Evolutionary conservation across 2,329 filamentous ascomycete genomes (phyloP), one percentile per base, ranked within the genome.

Genomic region (Penicillium capsulatum): DNA sequence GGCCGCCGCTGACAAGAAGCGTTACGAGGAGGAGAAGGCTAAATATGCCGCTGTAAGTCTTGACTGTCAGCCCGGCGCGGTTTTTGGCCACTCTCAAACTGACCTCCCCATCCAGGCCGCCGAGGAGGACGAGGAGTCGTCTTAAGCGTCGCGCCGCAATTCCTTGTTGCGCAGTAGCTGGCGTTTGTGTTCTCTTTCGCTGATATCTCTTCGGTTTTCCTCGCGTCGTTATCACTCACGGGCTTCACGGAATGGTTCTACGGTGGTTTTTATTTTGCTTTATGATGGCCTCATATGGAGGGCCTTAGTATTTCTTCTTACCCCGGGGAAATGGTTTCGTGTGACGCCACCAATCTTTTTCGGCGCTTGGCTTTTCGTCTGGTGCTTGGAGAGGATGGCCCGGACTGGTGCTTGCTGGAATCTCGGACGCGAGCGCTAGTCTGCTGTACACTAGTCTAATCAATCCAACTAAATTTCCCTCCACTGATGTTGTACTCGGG

Each of bases 21-120:
- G 92, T 48, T 98, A 97, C 67, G 91, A 97, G 70, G 87, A 95
- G 57, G 89, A 97, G 80, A 98, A 98, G 80, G 83, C 84, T 55
- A 86, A 80, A 53, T 98, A 94, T 77, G 83, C 88, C 62, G 47
- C 44, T 19, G 88, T 94, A 76, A 75, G 83, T 71, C 28, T 22
- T 19, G 17, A 20, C 9, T 11, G 14, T 19, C 3, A 33, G 17
- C n/a, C n/a, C n/a, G n/a, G n/a, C n/a, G n/a, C n/a, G n/a, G n/a
- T n/a, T n/a, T n/a, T n/a, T n/a, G n/a, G n/a, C n/a, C n/a, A n/a
- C n/a, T n/a, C n/a, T n/a, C n/a, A n/a, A n/a, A 50, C 31, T 34
- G 42, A 45, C 22, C 37, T 35, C 14, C 16, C 10, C 26, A 8
- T 15, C 19, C 17, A 47, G 81, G 75, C 76, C 61, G 75, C 71